Evolutionary conservation across 371 early-diverging fungal species (phyloP).

Genomic region (Mucor ambiguus): DNA sequence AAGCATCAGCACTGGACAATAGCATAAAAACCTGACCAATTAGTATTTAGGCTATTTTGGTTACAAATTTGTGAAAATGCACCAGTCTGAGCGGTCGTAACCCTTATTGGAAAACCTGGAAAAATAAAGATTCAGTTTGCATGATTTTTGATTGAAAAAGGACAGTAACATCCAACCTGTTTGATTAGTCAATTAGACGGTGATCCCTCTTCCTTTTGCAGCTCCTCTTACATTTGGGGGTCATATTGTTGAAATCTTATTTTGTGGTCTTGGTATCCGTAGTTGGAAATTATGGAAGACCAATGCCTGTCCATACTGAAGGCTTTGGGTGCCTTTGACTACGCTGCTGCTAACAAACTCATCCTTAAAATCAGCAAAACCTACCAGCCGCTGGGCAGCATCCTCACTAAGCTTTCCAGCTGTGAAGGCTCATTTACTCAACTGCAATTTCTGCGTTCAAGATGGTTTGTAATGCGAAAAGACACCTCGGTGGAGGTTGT

Average conservation of each 20-base stretch:
- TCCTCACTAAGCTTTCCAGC: slow-evolving; percentile 33
- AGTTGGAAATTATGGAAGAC: slow-evolving; percentile 22
- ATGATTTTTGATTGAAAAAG: not conserved
- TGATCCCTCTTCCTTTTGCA: not conserved
- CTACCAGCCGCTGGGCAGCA: slow-evolving; percentile 35
- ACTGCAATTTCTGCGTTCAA: slow-evolving; percentile 43
- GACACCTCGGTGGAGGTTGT: slow-evolving; percentile 39
- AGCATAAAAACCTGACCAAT: slow-evolving; percentile 4
- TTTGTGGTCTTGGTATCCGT: not conserved
- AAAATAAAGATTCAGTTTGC: not conserved
- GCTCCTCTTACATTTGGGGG: not conserved
- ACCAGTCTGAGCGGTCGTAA: slow-evolving; percentile 1
- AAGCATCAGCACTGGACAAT: not conserved
- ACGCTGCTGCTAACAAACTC: slow-evolving; percentile 55
- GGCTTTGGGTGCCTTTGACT: slow-evolving; percentile 65
- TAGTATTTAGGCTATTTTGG: slow-evolving; percentile 3
- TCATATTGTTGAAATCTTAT: not conserved
- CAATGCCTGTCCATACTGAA: slow-evolving; percentile 39
- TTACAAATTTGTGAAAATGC: slow-evolving; percentile 8
- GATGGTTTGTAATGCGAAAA: slow-evolving; percentile 52
- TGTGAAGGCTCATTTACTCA: slow-evolving; percentile 43
- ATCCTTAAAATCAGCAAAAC: slow-evolving; percentile 36
- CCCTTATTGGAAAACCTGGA: slow-evolving; percentile 3
- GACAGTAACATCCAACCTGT: not conserved
- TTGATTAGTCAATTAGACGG: not conserved